A percentile compares a stretch with the other conserved stretches of the same genome.
Conservation (phyloP, 2,329 filamentous ascomycete species). For the Colletotrichum lindemuthianum region DNA sequence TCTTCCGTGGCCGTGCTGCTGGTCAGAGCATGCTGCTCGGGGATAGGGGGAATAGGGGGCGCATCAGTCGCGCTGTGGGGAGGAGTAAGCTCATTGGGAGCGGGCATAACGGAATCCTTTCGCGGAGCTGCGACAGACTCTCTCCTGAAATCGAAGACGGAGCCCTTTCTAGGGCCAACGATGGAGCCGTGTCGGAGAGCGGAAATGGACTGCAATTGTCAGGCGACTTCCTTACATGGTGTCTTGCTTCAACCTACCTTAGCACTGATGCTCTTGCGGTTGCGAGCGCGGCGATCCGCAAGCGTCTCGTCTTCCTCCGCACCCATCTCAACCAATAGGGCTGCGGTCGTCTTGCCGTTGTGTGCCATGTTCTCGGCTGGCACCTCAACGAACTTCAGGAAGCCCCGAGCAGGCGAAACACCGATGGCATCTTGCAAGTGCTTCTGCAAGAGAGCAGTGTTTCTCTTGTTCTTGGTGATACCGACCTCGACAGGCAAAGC, state of each 20-base stretch:
- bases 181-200: constrained; percentile 31
- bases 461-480: constrained; percentile 81
- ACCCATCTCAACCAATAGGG: constrained; percentile 70
- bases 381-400: constrained; percentile 77
- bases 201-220: constrained; percentile 19
- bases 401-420: constrained; percentile 73
- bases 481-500: constrained; percentile 76
- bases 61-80: constrained; percentile 33
- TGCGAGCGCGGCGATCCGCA: constrained; percentile 37
- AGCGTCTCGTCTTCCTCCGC: constrained; percentile 39
- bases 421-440: constrained; percentile 77
- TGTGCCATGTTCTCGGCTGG: constrained; percentile 77
- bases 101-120: constrained; percentile 15
- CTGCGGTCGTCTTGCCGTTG: constrained; percentile 75
- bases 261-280: constrained; percentile 48
- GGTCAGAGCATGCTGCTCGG: constrained; percentile 12
- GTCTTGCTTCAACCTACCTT: constrained; percentile 40
- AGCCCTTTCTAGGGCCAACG: constrained; percentile 24
- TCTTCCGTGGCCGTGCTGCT: constrained; percentile 5
- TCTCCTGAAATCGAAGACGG: constrained; percentile 32
- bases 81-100: constrained; percentile 26
- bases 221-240: background rate
- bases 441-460: constrained; percentile 79
- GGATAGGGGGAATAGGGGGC: constrained; percentile 25
- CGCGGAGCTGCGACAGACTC: constrained; percentile 14